phyloP scores from a whole-genome alignment of 805 yeast genomes.

The Yarrowia porcina region DNA sequence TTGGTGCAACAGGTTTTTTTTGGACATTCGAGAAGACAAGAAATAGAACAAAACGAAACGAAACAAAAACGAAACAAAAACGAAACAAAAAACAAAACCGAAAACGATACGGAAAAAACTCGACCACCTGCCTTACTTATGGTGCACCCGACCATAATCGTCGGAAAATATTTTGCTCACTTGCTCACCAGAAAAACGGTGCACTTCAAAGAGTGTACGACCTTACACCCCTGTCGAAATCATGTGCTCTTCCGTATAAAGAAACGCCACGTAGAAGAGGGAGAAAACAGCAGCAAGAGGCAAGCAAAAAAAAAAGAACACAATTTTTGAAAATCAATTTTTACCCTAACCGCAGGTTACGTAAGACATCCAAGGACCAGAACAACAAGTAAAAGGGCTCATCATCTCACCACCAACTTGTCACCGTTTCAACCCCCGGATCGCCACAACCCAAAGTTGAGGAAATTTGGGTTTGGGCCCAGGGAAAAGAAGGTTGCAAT shows the following conservation, averaged over 20 bases:
- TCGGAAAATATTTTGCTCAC: too few relatives aligned
- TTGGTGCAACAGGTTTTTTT: neutral
- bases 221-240: constrained; percentile 4
- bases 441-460: constrained; percentile 2
- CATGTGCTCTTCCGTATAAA: neutral
- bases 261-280: constrained; percentile 2
- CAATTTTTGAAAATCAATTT: too few relatives aligned
- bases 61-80: too few relatives aligned
- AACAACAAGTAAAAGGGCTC: too few relatives aligned
- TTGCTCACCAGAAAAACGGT: neutral
- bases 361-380: too few relatives aligned
- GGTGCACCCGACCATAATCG: too few relatives aligned
- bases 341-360: neutral
- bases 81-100: too few relatives aligned
- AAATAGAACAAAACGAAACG: too few relatives aligned
- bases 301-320: too few relatives aligned
- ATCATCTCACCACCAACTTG: neutral
- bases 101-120: too few relatives aligned
- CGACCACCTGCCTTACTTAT: too few relatives aligned
- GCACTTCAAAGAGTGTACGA: too few relatives aligned
- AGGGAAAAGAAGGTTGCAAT: neutral
- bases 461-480: neutral
- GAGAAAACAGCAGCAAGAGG: neutral
- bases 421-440: constrained; percentile 9
- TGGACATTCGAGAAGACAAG: neutral